phyloP scores from a whole-genome alignment of 1,139 yeast genomes.

The Taphrina sp. region DNA sequence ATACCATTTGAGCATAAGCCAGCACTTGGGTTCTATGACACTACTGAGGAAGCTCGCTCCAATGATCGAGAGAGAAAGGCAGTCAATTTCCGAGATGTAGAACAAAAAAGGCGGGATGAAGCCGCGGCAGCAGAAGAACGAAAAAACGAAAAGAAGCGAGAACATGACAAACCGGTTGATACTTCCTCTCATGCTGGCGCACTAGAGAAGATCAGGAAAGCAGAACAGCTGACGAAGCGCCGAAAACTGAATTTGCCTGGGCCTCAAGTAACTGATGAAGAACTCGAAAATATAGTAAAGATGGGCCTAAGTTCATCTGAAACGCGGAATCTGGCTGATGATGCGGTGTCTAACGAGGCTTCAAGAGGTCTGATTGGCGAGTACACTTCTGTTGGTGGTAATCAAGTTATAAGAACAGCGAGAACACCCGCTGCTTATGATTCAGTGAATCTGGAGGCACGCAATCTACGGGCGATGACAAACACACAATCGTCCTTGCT shows the following conservation, averaged over 20 bases:
- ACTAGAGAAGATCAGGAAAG: conserved; percentile 43
- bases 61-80: conserved; percentile 43
- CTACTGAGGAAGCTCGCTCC: conserved; percentile 52
- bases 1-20: conserved; percentile 80
- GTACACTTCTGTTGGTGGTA: conserved; percentile 27
- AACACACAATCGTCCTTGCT: conserved; percentile 42
- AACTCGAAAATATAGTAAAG: conserved; percentile 44
- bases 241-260: conserved; percentile 57
- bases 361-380: conserved; percentile 30
- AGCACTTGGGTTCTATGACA: conserved; percentile 66
- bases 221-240: conserved; percentile 51
- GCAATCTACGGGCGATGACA: conserved; percentile 41
- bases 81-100: conserved; percentile 51
- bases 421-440: conserved; percentile 38
- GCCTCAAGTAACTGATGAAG: conserved; percentile 49
- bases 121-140: conserved; percentile 44
- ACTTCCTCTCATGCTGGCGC: conserved; percentile 47
- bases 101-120: conserved; percentile 53
- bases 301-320: conserved; percentile 40
- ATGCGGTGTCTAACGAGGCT: conserved; percentile 39
- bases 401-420: conserved; percentile 30
- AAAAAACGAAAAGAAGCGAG: conserved; percentile 42
- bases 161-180: conserved; percentile 41
- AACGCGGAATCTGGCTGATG: conserved; percentile 36
- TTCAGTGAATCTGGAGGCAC: conserved; percentile 40